Conservation (phyloP, 345 rosid genomes). For the Aquilaria yunnanensis region DNA sequence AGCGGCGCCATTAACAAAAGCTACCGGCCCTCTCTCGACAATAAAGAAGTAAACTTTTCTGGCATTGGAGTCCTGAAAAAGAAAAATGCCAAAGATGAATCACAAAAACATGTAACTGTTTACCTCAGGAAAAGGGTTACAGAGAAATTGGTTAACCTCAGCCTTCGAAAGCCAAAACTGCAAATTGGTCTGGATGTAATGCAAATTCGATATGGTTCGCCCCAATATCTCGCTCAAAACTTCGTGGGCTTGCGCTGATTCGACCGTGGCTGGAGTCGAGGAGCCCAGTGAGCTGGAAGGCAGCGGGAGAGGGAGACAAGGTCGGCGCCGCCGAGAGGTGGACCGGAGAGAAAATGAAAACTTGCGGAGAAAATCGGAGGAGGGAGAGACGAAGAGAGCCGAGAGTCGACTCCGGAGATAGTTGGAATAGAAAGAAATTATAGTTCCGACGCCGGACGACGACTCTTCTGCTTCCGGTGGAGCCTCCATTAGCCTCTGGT, state of each 20-base stretch:
- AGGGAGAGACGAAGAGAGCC: constrained; percentile 30
- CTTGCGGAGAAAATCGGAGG: constrained; percentile 37
- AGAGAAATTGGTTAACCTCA: constrained; percentile 41
- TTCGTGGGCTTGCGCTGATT: constrained; percentile 36
- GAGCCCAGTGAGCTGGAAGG: constrained; percentile 43
- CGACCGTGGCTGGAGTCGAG: constrained; percentile 28
- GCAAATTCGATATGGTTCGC: constrained; percentile 44
- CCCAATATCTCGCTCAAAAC: constrained; percentile 70
- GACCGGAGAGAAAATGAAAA: constrained; percentile 45
- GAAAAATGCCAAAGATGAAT: not conserved
- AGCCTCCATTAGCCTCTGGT: constrained; percentile 26
- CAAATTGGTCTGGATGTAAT: constrained; percentile 60
- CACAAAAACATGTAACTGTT: not conserved
- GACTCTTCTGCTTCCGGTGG: constrained; percentile 20
- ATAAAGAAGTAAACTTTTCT: constrained; percentile 67
- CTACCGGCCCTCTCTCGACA: constrained; percentile 87
- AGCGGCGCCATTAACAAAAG: constrained; percentile 49
- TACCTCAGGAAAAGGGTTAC: not conserved
- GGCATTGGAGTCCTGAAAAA: constrained; percentile 56
- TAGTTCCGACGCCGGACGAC: constrained; percentile 22
- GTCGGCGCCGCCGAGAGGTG: constrained; percentile 27
- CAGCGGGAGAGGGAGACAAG: constrained; percentile 56
- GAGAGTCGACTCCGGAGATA: constrained; percentile 45
- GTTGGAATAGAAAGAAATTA: constrained; percentile 44
- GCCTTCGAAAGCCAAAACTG: constrained; percentile 78